Evolutionary conservation across 179 eudicot genomes (phyloP).

Genomic region (Gypsophila paniculata): DNA sequence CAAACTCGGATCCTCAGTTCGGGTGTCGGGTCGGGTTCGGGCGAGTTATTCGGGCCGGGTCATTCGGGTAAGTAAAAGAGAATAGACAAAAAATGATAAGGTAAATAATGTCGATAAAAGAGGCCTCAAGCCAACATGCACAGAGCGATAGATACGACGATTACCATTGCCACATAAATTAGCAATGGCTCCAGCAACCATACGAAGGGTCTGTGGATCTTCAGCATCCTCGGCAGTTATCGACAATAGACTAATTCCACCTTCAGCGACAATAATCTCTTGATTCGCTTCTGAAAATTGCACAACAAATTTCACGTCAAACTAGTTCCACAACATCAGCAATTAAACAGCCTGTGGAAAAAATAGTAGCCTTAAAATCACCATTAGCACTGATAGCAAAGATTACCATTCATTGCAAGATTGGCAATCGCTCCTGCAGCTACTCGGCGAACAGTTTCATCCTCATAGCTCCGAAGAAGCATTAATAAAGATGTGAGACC

Average conservation of each 20-base stretch:
- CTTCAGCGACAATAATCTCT: slow-evolving; percentile 88
- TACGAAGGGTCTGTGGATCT: slow-evolving; percentile 98
- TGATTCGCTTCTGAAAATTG: slow-evolving; percentile 74
- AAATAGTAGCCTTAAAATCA: background rate
- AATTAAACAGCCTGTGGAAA: slow-evolving; percentile 8
- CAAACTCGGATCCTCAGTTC: too few relatives aligned
- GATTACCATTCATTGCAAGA: slow-evolving; percentile 94
- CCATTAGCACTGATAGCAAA: background rate
- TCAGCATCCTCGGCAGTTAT: slow-evolving; percentile 88
- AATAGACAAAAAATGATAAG: background rate
- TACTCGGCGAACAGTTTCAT: slow-evolving; percentile 90
- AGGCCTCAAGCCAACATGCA: background rate
- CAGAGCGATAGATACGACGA: background rate
- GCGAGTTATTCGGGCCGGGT: too few relatives aligned
- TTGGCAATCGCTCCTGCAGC: slow-evolving; percentile 99
- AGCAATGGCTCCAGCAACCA: slow-evolving; percentile 99
- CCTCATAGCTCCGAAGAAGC: slow-evolving; percentile 91
- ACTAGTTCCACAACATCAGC: background rate
- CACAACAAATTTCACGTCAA: slow-evolving; percentile 13
- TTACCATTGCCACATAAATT: slow-evolving; percentile 98
- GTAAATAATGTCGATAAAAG: background rate
- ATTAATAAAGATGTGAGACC: slow-evolving; percentile 88
- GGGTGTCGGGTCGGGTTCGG: too few relatives aligned
- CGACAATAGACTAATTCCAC: slow-evolving; percentile 80
- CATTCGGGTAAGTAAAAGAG: too few relatives aligned